phyloP scores from a whole-genome alignment of 1,284 basidiomycete genomes.

The Volvariella surrecta region DNA sequence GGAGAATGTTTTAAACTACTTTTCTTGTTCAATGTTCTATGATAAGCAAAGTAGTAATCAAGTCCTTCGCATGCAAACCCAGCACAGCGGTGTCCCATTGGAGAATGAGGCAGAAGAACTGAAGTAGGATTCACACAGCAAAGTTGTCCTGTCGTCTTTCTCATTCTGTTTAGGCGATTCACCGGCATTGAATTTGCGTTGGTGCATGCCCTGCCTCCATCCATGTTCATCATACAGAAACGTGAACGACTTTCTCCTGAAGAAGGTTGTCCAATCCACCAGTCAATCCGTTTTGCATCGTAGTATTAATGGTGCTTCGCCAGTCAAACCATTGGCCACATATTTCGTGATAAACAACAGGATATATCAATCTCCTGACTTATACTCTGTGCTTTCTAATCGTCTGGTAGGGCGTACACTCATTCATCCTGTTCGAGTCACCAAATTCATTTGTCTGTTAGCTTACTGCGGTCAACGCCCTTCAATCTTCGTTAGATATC shows the following conservation, averaged over 20 bases:
- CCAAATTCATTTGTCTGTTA: conserved; percentile 19
- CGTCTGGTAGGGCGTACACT: conserved; percentile 47
- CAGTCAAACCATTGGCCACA: conserved; percentile 66
- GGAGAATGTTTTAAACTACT: conserved; percentile 81
- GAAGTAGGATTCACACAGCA: conserved; percentile 36
- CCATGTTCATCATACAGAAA: conserved; percentile 82
- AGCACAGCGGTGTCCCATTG: conserved; percentile 64
- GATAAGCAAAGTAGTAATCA: conserved; percentile 88
- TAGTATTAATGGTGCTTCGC: neutral
- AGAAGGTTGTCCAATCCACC: conserved; percentile 45
- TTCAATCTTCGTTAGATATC: conserved; percentile 66
- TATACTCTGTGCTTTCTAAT: conserved; percentile 76
- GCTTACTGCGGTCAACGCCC: conserved; percentile 64
- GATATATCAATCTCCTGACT: conserved; percentile 79
- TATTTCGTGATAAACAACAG: conserved; percentile 83
- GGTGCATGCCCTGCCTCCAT: conserved; percentile 68
- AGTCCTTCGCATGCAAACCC: conserved; percentile 82
- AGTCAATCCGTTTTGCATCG: conserved; percentile 1
- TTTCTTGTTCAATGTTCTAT: conserved; percentile 81
- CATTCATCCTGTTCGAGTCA: conserved; percentile 1
- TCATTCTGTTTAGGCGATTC: conserved; percentile 50
- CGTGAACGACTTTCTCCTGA: conserved; percentile 72
- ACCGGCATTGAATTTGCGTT: conserved; percentile 78
- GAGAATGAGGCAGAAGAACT: conserved; percentile 74
- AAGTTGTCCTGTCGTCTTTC: conserved; percentile 2